Conservation (phyloP, 306 rosid genomes). For the Casuarina glauca region DNA sequence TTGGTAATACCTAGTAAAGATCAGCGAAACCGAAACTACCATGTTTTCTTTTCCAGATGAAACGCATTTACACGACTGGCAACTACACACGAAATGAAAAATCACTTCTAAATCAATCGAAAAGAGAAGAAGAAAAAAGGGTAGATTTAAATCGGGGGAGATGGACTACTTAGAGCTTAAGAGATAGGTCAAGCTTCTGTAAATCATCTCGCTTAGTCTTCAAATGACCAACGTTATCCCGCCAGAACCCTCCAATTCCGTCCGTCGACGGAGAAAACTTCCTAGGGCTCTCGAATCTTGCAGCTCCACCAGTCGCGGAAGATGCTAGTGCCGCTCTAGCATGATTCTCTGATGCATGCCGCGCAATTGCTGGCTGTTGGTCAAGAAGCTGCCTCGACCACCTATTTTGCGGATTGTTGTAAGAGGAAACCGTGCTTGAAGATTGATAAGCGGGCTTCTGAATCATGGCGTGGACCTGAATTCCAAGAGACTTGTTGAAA, state of each 20-base stretch:
- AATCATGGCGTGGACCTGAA: constrained; percentile 73
- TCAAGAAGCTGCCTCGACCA: constrained; percentile 49
- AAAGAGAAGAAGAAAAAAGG: not conserved
- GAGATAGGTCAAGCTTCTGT: constrained; percentile 91
- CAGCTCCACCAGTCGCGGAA: constrained; percentile 36
- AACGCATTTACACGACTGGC: constrained; percentile 46
- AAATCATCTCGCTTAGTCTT: constrained; percentile 64
- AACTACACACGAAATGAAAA: constrained; percentile 24
- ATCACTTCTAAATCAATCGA: constrained; percentile 12
- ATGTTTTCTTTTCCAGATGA: constrained; percentile 20
- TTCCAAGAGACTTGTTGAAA: constrained; percentile 69
- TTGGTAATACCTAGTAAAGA: constrained; percentile 22
- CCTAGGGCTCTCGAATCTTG: constrained; percentile 38
- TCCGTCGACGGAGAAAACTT: constrained; percentile 41
- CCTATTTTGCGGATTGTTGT: constrained; percentile 38
- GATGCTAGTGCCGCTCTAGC: constrained; percentile 35
- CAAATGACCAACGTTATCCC: constrained; percentile 39
- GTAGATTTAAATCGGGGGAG: constrained; percentile 7
- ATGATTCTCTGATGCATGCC: constrained; percentile 32
- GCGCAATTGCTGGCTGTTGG: constrained; percentile 47
- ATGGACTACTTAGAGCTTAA: constrained; percentile 60
- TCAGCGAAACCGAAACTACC: constrained; percentile 21
- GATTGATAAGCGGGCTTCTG: constrained; percentile 59
- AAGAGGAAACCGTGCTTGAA: constrained; percentile 33
- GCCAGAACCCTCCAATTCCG: constrained; percentile 49